Evolutionary conservation across 345 rosid genomes (phyloP).

Genomic region (Linum tenue): DNA sequence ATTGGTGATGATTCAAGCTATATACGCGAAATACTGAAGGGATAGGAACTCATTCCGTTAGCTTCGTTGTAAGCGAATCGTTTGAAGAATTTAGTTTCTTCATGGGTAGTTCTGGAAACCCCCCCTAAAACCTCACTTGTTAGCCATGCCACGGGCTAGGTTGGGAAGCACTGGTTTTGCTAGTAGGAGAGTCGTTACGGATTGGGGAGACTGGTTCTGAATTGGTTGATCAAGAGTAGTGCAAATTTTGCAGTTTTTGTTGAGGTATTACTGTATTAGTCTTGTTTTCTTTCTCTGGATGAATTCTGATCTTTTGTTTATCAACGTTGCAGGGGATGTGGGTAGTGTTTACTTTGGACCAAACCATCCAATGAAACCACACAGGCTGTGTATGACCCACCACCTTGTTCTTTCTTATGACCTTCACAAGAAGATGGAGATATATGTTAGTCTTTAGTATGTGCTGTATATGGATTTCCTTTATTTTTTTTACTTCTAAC

Average conservation of each 20-base stretch:
- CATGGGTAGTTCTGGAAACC: no score
- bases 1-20: background rate
- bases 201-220: no score
- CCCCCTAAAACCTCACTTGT: no score
- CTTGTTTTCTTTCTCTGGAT: no score
- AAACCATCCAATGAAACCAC: constrained; percentile 97
- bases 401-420: constrained; percentile 93
- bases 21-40: background rate
- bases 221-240: background rate
- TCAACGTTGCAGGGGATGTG: constrained; percentile 61
- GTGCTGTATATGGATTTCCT: constrained; percentile 5
- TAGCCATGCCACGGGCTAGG: no score
- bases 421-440: constrained; percentile 90
- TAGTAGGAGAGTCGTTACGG: no score
- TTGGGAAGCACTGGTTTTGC: no score
- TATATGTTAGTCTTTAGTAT: constrained; percentile 49
- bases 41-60: background rate
- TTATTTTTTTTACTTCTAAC: background rate
- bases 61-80: background rate
- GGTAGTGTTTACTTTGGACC: constrained; percentile 94
- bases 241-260: background rate
- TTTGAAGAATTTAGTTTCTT: no score
- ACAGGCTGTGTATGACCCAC: constrained; percentile 95
- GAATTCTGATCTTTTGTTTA: background rate
- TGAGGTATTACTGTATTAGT: no score